Base-by-base conservation (phyloP, 2,329 filamentous ascomycete species). In the Colletotrichum trifolii region DNA sequence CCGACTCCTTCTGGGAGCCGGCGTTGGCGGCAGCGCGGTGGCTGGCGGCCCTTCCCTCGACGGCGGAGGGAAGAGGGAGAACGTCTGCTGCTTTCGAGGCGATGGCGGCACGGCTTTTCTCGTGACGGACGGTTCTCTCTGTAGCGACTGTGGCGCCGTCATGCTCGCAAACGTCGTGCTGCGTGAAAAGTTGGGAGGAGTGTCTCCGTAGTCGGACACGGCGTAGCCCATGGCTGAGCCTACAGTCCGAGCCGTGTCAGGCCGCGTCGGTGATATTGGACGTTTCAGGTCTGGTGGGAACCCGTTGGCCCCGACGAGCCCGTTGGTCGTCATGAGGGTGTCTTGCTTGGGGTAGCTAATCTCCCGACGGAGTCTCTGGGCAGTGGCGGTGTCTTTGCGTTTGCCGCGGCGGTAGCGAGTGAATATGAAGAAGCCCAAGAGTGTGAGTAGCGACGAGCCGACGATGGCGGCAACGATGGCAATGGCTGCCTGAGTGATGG, bases 401-500 rank as follows among this genome's bases (percentile, higher is more conserved):
- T 72, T 71, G 36, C 70, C 70, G 46, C 68, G 66, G 42, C 71
- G 63, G 58, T 70, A 72, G 39, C 77, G 74, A 10, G 74, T 64
- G 34, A 81, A 71, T 15, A 79, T 69, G 43, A 77, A 77, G 63
- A 79, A 78, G 34, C 73, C 71, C 3, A 76, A 54, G 4, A 80
- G 75, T 0, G 77, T 79, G 38, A 82, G 71, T 17, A 82, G 69
- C 1, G 78, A 75, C 3, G 77, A 78, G n/a, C 76, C 80, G 54
- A 82, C 71, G 39, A 82, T 77, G 52, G 76, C 78, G 12, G 76
- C 79, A 4, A 81, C 77, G 15, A 82, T 76, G 9, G 78, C 79
- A 6, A 81, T 64, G 1, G 79, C 78, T 0, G 75, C 75, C 71
- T 82, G 78, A 1, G 79, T 81, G 13, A 77, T 77, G 3, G 78